These are phyloP conservation scores for Quercus parvula DNA, from an alignment of 306 rosid species.

Conservation along the genomic window DNA sequence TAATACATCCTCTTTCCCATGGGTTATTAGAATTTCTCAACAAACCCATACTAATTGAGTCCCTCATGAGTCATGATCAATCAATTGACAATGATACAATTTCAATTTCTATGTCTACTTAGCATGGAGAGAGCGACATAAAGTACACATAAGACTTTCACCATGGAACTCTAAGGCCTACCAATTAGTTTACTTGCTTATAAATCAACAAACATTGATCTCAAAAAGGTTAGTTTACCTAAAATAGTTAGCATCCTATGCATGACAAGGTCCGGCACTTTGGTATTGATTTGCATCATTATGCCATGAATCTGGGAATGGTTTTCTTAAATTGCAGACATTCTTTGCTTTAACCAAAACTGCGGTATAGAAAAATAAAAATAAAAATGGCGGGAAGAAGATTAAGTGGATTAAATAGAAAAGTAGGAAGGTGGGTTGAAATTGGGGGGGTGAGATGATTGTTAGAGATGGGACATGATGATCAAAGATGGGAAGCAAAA, in stretches of 20 bases:
- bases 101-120: too few species aligned
- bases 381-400: neutral
- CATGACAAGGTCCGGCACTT: neutral
- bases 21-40: neutral
- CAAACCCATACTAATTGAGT: neutral
- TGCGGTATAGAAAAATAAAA: too few species aligned
- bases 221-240: neutral
- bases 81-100: neutral
- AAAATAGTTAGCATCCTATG: neutral
- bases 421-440: slow-evolving; percentile 20
- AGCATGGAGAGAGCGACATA: neutral
- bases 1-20: neutral
- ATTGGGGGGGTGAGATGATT: slow-evolving; percentile 35
- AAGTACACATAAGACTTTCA: neutral
- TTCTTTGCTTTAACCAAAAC: too few species aligned
- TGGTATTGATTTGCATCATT: neutral
- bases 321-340: too few species aligned
- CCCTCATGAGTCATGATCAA: neutral
- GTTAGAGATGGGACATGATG: slow-evolving; percentile 45
- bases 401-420: neutral
- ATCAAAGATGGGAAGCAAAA: slow-evolving; percentile 57
- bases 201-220: neutral
- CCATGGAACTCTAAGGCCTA: neutral
- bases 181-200: slow-evolving; percentile 1
- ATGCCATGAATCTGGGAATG: too few species aligned